These are phyloP conservation scores for Globisporangium mamillatum DNA, from an alignment of 352 stramenopile genomes.

Conservation along the genomic window DNA sequence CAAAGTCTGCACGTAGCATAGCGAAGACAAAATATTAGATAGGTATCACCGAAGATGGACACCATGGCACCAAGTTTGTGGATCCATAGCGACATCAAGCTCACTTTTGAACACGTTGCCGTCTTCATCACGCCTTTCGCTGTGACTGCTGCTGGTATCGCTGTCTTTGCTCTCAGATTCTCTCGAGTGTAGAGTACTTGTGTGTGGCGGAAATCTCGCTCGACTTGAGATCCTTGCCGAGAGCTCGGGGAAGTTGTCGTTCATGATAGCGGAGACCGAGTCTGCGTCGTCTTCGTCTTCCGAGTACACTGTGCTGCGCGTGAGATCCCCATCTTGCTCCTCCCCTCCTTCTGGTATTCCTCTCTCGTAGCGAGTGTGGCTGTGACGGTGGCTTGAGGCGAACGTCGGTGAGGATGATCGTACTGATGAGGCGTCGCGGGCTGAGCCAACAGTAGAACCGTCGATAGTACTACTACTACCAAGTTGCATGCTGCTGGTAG, in stretches of 20 bases:
- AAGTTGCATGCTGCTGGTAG: not conserved
- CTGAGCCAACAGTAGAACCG: not conserved
- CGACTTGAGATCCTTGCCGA: not conserved
- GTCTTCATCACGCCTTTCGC: not conserved
- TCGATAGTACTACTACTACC: too few relatives aligned
- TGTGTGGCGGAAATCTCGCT: not conserved
- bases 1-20: constrained; percentile 43
- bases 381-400: not conserved
- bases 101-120: constrained; percentile 26
- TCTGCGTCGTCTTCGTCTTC: not conserved
- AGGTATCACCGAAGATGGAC: not conserved
- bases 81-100: not conserved
- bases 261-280: constrained; percentile 3
- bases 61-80: not conserved
- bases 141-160: not conserved
- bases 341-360: not conserved
- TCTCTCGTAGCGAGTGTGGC: not conserved
- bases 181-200: not conserved
- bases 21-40: not conserved
- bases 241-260: not conserved
- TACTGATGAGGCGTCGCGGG: not conserved
- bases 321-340: not conserved
- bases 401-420: not conserved
- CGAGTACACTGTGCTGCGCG: not conserved
- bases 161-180: not conserved